Base-by-base conservation (phyloP, 441 rosid species). In the Corymbia citriodora region DNA sequence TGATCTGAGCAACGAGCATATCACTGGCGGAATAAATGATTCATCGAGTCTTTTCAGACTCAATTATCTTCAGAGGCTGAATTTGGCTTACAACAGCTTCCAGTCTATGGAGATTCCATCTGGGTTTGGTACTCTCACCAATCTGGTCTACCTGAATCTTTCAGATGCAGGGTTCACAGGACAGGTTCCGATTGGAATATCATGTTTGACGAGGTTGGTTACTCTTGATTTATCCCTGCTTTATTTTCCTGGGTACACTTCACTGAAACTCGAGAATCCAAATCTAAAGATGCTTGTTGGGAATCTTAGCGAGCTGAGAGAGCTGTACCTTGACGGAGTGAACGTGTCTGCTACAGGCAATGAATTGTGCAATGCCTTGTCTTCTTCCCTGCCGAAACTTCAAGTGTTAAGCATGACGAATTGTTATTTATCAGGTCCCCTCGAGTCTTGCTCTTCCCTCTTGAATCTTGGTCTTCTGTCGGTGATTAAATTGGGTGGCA, bases 201-300 rank as follows among this genome's bases (percentile, higher is more conserved):
- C 79, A 31, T 12, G 45, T 68, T 68, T 68, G 79, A 68, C 45
- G 2, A 68, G 79, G 79, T 68, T 68, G 45, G 45, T 31, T 17
- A 68, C 7, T 68, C 79, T 68, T 17, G 79, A 68, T 17, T 12
- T 68, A 9, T 68, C 79, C 12, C 0, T 8, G 12, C 0, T 16
- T 16, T 68, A 17, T 68, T 2, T 2, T 2, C 45, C 12, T 4
- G 23, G 12, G 79, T 0, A 2, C 40, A 8, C 2, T 8, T 8
- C 11, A 1, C 12, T 68, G 45, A 68, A 31, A 16, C 12, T 68
- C 1, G 12, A 68, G 79, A 68, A 31, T 68, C 79, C 45, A 1
- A 68, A 68, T 16, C 23, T 31, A 31, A 68, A 16, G 45, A 68
- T 17, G 79, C 45, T 68, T 68, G 7, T 31, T 16, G 45, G 1